These are phyloP conservation scores for Xylaria sp. DNA, from an alignment of 2,329 filamentous ascomycete genomes.

Conservation along the genomic window DNA sequence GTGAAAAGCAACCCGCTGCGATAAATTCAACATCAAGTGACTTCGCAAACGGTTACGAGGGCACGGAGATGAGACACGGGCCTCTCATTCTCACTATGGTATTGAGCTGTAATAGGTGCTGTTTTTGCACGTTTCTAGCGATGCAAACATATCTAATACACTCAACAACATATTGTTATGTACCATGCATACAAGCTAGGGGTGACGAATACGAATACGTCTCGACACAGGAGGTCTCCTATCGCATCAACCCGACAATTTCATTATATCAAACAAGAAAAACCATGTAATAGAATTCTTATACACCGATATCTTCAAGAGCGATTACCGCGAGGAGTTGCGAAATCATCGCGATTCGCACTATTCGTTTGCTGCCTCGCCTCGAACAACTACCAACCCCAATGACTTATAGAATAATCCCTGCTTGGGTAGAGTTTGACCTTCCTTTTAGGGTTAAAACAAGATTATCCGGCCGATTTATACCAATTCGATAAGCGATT, in stretches of 20 bases:
- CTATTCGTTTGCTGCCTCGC: not conserved
- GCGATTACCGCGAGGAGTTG: not conserved
- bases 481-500: not conserved
- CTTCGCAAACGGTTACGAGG: not conserved
- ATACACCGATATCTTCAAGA: not conserved
- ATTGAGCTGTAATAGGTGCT: not conserved
- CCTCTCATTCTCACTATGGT: not conserved
- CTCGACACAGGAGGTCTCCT: not conserved
- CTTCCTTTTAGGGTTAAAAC: slow-evolving; percentile 3
- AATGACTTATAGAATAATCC: not conserved
- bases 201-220: slow-evolving; percentile 20
- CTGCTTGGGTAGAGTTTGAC: not conserved
- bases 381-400: not conserved
- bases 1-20: not conserved
- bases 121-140: not conserved
- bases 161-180: not conserved
- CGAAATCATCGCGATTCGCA: not conserved
- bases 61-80: not conserved
- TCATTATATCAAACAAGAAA: not conserved
- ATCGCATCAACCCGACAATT: not conserved
- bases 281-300: not conserved
- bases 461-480: not conserved
- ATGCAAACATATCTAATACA: not conserved
- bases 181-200: not conserved
- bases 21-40: not conserved